phyloP scores from a whole-genome alignment of 2,329 filamentous ascomycete species.

The Nothophaeocryptopus gaeumannii region DNA sequence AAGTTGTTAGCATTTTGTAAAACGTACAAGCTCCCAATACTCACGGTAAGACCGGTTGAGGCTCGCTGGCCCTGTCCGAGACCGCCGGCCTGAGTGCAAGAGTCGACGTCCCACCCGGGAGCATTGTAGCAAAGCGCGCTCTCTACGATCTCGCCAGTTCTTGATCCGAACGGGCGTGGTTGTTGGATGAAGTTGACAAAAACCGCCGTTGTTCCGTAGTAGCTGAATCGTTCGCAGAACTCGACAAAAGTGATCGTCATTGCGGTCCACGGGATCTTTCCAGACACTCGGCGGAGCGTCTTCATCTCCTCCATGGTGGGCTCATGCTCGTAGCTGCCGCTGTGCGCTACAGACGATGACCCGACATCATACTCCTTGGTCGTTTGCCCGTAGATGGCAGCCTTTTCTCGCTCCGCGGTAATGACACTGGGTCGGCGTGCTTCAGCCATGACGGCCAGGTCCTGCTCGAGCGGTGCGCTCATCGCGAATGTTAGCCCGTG shows the following conservation, averaged over 20 bases:
- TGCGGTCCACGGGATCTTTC: slow-evolving; percentile 46
- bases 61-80: slow-evolving; percentile 42
- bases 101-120: slow-evolving; percentile 36
- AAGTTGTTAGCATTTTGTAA: neutral
- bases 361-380: slow-evolving; percentile 13
- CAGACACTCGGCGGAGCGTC: slow-evolving; percentile 45
- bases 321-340: slow-evolving; percentile 29
- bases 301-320: slow-evolving; percentile 45
- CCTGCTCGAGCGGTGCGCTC: slow-evolving; percentile 20
- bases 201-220: slow-evolving; percentile 43
- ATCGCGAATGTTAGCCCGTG: slow-evolving; percentile 3
- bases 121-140: slow-evolving; percentile 28
- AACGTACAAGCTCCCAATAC: neutral
- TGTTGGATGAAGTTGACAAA: slow-evolving; percentile 51
- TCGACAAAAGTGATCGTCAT: slow-evolving; percentile 49
- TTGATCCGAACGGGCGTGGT: slow-evolving; percentile 33
- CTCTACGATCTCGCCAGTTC: slow-evolving; percentile 40
- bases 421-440: slow-evolving; percentile 24
- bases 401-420: slow-evolving; percentile 15
- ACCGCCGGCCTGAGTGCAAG: slow-evolving; percentile 38
- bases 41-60: slow-evolving; percentile 42
- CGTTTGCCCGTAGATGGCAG: slow-evolving; percentile 14
- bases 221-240: slow-evolving; percentile 50
- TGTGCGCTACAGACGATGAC: slow-evolving; percentile 13
- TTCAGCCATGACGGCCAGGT: slow-evolving; percentile 25